Conservation (phyloP, 2,329 filamentous ascomycete species). For the Ophiocordyceps sinensis region DNA sequence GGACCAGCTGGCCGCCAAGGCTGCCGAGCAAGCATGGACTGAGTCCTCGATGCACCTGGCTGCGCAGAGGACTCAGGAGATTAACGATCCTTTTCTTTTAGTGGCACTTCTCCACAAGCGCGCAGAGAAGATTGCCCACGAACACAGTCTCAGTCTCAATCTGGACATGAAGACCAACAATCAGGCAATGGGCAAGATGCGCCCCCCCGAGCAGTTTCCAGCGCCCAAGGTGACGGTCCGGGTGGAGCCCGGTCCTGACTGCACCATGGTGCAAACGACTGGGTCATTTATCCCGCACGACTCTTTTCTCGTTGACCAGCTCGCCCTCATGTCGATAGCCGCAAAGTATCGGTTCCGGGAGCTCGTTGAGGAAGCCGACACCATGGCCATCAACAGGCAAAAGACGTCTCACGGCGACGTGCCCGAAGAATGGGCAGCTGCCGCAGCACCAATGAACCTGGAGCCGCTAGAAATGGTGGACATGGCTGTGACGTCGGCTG, state of each 20-base stretch:
- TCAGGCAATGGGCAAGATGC: slow-evolving; percentile 31
- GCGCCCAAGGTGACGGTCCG: slow-evolving; percentile 37
- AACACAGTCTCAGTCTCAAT: slow-evolving; percentile 42
- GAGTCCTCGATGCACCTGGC: slow-evolving; percentile 48
- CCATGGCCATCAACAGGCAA: slow-evolving; percentile 56
- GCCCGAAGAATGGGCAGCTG: slow-evolving; percentile 59
- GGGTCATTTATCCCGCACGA: slow-evolving; percentile 63
- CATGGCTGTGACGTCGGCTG: slow-evolving; percentile 10
- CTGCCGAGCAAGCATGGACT: slow-evolving; percentile 50
- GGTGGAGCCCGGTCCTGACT: slow-evolving; percentile 45
- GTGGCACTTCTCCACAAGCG: slow-evolving; percentile 46
- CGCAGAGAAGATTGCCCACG: slow-evolving; percentile 41
- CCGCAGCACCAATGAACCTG: slow-evolving; percentile 42
- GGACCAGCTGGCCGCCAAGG: slow-evolving; percentile 50
- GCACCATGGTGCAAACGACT: slow-evolving; percentile 44
- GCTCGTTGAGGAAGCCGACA: slow-evolving; percentile 63
- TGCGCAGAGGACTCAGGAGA: slow-evolving; percentile 49
- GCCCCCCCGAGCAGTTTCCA: slow-evolving; percentile 32
- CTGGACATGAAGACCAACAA: slow-evolving; percentile 35
- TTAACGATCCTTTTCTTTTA: slow-evolving; percentile 59
- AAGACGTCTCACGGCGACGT: slow-evolving; percentile 67
- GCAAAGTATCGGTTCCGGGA: slow-evolving; percentile 66
- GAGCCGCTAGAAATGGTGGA: slow-evolving; percentile 19
- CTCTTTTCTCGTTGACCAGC: slow-evolving; percentile 63
- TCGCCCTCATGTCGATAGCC: slow-evolving; percentile 70